These are phyloP conservation scores for Asterella californica DNA, from an alignment of 225 moss, liverwort and hornwort genomes.

Conservation along the genomic window DNA sequence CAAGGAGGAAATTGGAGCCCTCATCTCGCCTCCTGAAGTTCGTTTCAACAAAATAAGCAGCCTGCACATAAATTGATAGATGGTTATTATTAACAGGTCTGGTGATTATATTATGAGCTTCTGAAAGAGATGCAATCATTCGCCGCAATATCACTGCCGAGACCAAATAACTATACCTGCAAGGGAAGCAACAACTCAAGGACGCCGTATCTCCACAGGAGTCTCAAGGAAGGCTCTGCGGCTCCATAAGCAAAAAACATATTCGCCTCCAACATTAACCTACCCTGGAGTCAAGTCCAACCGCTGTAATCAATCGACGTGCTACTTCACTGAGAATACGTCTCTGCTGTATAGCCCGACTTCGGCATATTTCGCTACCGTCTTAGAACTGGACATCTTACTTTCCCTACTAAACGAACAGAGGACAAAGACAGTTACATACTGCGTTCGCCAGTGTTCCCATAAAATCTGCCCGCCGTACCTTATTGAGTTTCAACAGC, in stretches of 20 bases:
- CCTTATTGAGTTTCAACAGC: constrained; percentile 80
- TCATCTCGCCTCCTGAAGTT: constrained; percentile 60
- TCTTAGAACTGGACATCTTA: neutral
- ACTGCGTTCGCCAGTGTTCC: neutral
- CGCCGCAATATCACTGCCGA: neutral
- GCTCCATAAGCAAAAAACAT: constrained; percentile 89
- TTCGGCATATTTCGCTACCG: neutral
- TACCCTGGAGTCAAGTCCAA: constrained; percentile 31
- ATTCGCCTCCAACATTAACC: constrained; percentile 83
- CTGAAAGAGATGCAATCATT: neutral
- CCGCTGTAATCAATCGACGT: neutral
- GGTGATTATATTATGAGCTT: neutral
- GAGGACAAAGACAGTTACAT: neutral
- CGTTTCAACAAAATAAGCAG: constrained; percentile 52
- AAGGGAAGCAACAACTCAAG: constrained; percentile 85
- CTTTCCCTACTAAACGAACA: neutral
- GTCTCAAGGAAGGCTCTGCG: constrained; percentile 79
- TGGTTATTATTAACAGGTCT: neutral
- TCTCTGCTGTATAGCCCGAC: neutral
- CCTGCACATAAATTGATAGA: constrained; percentile 46
- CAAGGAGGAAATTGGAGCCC: constrained; percentile 72
- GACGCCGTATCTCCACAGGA: constrained; percentile 91
- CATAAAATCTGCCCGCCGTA: constrained; percentile 12
- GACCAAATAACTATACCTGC: constrained; percentile 44
- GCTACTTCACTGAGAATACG: neutral